These are phyloP conservation scores for Xylaria intraflava DNA, from an alignment of 495 filamentous ascomycete genomes.

Conservation along the genomic window DNA sequence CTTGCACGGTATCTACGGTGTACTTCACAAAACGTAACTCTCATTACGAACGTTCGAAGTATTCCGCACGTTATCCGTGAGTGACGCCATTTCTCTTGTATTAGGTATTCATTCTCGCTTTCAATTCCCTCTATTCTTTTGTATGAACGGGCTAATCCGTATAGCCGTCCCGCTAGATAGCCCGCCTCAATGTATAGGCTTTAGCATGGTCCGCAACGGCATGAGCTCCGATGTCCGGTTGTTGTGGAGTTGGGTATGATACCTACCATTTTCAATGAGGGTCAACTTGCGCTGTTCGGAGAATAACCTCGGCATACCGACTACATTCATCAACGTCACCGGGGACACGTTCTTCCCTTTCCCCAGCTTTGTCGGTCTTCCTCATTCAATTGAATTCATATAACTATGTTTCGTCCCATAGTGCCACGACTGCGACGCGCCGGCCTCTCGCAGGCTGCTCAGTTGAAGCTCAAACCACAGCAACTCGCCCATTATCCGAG, in stretches of 20 bases:
- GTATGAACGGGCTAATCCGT: no score
- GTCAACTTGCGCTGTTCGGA: conserved; percentile 4
- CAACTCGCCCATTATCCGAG: conserved; percentile 7
- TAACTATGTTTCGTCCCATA: conserved; percentile 21
- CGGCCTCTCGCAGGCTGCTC: background rate
- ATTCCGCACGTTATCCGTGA: no score
- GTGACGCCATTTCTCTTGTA: no score
- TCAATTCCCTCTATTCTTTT: no score
- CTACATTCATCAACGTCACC: background rate
- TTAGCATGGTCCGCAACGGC: background rate
- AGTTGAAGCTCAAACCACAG: conserved; percentile 3
- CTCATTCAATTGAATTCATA: background rate
- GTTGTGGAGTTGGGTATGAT: background rate
- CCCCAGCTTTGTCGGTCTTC: background rate
- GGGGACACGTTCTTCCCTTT: background rate
- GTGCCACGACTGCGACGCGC: conserved; percentile 11
- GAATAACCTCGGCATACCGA: conserved; percentile 8
- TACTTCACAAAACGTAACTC: no score
- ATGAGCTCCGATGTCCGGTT: background rate
- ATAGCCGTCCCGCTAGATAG: no score
- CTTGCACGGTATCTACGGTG: no score
- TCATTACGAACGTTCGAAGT: no score
- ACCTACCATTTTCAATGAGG: no score
- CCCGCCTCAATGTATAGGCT: no score
- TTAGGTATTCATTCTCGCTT: no score